Evolutionary conservation across 2,329 filamentous ascomycete genomes (phyloP).

Genomic region (Scedosporium minutisporum): DNA sequence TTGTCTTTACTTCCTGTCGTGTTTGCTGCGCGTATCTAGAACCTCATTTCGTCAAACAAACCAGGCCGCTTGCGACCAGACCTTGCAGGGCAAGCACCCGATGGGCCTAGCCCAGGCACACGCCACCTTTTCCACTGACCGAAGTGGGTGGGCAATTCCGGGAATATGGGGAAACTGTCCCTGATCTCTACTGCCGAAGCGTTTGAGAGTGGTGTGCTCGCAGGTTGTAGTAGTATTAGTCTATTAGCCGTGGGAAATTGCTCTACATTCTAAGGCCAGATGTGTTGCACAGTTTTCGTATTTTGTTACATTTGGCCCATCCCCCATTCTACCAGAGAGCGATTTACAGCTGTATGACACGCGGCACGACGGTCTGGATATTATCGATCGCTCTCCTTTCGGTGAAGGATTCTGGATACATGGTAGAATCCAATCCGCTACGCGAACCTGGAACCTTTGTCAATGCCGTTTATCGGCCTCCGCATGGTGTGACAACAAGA

Average conservation of each 20-base stretch:
- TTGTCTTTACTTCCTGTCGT: no score
- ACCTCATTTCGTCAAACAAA: no score
- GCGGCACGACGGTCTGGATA: not conserved
- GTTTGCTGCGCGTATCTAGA: no score
- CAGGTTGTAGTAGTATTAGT: not conserved
- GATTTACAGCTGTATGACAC: not conserved
- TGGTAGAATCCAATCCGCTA: not conserved
- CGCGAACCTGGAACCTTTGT: not conserved
- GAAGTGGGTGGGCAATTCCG: not conserved
- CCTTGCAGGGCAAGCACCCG: no score
- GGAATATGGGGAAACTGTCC: not conserved
- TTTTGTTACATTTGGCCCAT: not conserved
- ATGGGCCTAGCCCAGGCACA: no score
- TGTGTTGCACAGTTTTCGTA: not conserved
- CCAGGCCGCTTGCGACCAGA: no score
- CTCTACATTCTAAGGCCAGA: not conserved
- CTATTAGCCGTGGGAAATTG: not conserved
- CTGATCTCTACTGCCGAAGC: not conserved
- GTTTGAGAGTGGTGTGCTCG: not conserved
- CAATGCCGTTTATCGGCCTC: not conserved
- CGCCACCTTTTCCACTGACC: not conserved
- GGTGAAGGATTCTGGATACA: not conserved
- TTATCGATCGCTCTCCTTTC: not conserved
- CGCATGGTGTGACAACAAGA: not conserved
- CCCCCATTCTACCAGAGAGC: not conserved